Percentiles rank a stretch among this genome's conserved stretches.
Evolutionary conservation across 208 protist species (phyloP).

Genomic region (Crithidia expoeki): DNA sequence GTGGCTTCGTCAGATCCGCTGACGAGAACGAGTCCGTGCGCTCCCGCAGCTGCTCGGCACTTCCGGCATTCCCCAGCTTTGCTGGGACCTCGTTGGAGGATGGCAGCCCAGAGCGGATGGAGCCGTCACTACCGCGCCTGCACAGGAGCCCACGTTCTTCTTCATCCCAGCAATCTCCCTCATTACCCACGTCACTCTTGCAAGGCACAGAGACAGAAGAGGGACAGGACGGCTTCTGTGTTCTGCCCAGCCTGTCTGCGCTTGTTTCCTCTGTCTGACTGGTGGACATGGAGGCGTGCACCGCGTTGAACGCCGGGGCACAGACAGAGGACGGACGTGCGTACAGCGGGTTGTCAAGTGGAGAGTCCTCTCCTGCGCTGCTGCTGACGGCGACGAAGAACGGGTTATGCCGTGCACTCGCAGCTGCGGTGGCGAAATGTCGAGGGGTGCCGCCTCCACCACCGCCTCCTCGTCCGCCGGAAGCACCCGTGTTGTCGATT

Average conservation of each 20-base stretch:
- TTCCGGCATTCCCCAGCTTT: background rate
- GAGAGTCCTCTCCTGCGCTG: background rate
- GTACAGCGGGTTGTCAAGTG: background rate
- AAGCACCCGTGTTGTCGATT: background rate
- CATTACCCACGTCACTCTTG: background rate
- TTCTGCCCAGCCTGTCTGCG: background rate
- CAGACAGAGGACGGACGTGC: background rate
- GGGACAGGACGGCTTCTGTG: too few species aligned
- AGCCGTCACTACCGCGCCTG: background rate
- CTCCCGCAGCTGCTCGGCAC: background rate
- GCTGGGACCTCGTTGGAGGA: background rate
- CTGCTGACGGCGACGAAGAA: conserved; percentile 9
- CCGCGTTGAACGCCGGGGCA: background rate
- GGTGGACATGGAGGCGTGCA: background rate
- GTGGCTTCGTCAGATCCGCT: background rate
- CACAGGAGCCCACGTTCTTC: conserved; percentile 17
- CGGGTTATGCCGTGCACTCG: conserved; percentile 7
- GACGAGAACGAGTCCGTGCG: conserved; percentile 3
- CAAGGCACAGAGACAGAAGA: too few species aligned
- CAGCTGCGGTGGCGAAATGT: background rate
- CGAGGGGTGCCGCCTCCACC: background rate
- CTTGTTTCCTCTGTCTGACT: background rate
- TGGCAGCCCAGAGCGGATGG: background rate
- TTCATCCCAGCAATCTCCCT: conserved; percentile 38
- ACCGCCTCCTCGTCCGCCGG: background rate